phyloP scores from a whole-genome alignment of 2,329 filamentous ascomycete genomes.

The Diaporthe sp. region DNA sequence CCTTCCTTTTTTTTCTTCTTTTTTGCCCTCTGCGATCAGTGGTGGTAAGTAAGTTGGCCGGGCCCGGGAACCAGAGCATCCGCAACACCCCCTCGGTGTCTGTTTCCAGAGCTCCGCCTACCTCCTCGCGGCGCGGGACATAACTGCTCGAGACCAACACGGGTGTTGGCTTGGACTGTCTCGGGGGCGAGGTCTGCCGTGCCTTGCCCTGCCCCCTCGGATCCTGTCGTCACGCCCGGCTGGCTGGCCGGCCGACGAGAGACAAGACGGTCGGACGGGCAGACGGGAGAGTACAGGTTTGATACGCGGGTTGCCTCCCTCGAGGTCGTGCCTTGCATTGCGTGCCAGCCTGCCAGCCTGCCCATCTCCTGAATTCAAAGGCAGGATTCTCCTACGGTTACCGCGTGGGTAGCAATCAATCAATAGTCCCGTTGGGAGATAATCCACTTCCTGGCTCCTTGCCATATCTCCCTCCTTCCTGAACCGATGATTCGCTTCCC shows the following conservation, averaged over 20 bases:
- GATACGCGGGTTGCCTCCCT: neutral
- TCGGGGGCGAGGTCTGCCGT: constrained; percentile 10
- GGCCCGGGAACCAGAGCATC: neutral
- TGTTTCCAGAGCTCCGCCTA: neutral
- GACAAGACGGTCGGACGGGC: neutral
- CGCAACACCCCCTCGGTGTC: neutral
- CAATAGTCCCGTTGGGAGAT: neutral
- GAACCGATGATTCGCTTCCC: neutral
- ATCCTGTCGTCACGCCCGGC: neutral
- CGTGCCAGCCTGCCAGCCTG: neutral
- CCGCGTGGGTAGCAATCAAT: neutral
- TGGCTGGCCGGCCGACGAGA: too few relatives aligned
- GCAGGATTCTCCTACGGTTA: neutral
- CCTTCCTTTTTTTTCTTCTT: neutral
- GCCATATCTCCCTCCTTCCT: neutral
- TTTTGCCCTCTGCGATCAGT: neutral
- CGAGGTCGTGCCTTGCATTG: neutral
- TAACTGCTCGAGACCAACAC: neutral
- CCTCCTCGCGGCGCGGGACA: neutral
- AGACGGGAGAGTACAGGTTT: neutral
- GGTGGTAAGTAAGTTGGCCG: neutral
- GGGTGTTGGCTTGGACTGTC: neutral
- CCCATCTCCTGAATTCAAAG: too few relatives aligned
- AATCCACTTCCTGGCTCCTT: constrained; percentile 1
- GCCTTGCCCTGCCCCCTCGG: neutral